Base-by-base conservation (phyloP, 1,284 basidiomycete genomes). In the Microbotryum scabiosae region DNA sequence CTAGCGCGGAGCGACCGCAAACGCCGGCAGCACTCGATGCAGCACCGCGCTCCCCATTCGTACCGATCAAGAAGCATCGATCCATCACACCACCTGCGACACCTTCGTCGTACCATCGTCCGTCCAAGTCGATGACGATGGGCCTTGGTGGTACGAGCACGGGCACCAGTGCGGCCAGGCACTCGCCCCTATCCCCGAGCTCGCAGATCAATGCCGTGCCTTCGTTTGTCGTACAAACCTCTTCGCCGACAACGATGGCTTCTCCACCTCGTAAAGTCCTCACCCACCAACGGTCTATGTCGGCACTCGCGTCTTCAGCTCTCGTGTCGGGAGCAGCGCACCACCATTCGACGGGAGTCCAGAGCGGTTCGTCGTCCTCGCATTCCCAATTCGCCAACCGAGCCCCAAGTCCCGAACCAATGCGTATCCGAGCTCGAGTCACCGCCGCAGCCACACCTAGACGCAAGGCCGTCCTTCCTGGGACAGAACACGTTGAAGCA, bases 401-500 rank as follows among this genome's bases (percentile, higher is more conserved):
- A 36, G 16, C 32, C 5, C 52, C 21, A n/a, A 21, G 18, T 12
- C 32, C 21, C n/a, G 30, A 28, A 54, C 26, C 41, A 21, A 21
- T 26, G 26, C 26, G n/a, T 28, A 59, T 67, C 41, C 62, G 67
- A 18, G 70, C 71, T n/a, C 64, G 63, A 20, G 51, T 72, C 48
- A 70, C 71, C 2, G 63, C 70, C 5, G 56, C 60, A 5, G 70
- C 71, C 0, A 59, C 67, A 0, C 68, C 68, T 0, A 56, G 67
- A 0, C 63, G 63, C 14, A 70, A 70, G 46, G 36, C 57, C 18
- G 57, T 47, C 20, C 60, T 71, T 4, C 65, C 66, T 1, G 70
- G 70, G 7, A 57, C 69, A 28, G 70, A 70, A 30, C 51, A 60
- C 21, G 69, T 64, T n/a, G 67, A 70, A 21, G 47, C 23, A n/a